A percentile compares a stretch with the other conserved stretches of the same genome.
Conservation (phyloP, 192 early-diverging fungal genomes). For the Spizellomyces sp. region DNA sequence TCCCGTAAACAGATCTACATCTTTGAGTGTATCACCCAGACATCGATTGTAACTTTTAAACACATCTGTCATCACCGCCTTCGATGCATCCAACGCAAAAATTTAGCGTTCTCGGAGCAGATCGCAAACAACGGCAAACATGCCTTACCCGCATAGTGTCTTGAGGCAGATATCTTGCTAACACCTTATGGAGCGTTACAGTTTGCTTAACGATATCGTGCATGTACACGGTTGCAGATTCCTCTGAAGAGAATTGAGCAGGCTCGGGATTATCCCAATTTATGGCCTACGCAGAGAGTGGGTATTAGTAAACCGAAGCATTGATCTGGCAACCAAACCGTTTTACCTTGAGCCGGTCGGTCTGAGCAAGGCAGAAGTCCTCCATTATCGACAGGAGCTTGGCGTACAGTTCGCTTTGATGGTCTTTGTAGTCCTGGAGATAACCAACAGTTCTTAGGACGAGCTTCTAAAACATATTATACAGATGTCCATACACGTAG, state of each 20-base stretch:
- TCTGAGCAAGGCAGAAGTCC: conserved; percentile 79
- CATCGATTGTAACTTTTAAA: conserved; percentile 75
- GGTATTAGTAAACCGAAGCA: background rate
- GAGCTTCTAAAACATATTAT: background rate
- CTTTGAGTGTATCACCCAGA: conserved; percentile 72
- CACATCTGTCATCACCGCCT: conserved; percentile 77
- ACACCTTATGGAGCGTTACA: conserved; percentile 85
- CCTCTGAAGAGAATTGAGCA: conserved; percentile 35
- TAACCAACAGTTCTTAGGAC: background rate
- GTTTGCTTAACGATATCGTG: conserved; percentile 88
- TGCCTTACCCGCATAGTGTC: conserved; percentile 66
- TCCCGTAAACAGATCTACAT: conserved; percentile 50
- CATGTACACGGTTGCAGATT: conserved; percentile 59
- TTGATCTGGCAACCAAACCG: background rate
- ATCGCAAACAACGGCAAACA: background rate
- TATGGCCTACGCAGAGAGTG: conserved; percentile 27
- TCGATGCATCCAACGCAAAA: background rate
- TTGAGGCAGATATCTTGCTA: conserved; percentile 80
- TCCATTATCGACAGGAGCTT: conserved; percentile 97
- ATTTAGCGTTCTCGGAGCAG: background rate
- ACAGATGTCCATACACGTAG: conserved; percentile 42
- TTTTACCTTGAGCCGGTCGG: conserved; percentile 69
- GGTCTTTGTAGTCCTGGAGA: conserved; percentile 79
- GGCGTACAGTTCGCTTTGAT: conserved; percentile 86
- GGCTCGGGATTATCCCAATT: conserved; percentile 60